Percentiles rank a stretch among this genome's conserved stretches.
Evolutionary conservation across 441 rosid species (phyloP).

Genomic region (Codiaeum variegatum): DNA sequence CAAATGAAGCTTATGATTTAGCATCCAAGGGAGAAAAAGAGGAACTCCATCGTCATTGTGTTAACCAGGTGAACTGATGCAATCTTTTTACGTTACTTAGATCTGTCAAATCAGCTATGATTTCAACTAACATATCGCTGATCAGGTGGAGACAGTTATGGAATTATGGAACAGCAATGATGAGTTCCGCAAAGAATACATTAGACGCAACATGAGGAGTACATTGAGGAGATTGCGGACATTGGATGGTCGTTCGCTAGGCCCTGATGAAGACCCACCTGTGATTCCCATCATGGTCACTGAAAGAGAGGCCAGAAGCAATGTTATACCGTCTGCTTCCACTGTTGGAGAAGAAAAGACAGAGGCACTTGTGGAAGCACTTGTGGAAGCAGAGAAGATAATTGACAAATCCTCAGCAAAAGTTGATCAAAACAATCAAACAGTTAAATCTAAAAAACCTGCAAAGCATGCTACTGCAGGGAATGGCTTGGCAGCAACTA

Average conservation of each 20-base stretch:
- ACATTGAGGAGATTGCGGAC: conserved; percentile 72
- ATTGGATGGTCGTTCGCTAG: conserved; percentile 79
- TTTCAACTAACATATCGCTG: conserved; percentile 23
- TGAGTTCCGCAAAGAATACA: conserved; percentile 65
- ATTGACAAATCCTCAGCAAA: conserved; percentile 21
- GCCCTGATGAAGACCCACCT: conserved; percentile 72
- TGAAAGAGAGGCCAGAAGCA: conserved; percentile 40
- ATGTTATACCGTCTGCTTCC: conserved; percentile 26
- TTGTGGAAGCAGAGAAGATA: conserved; percentile 1
- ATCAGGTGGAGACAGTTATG: conserved; percentile 71
- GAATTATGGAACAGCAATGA: conserved; percentile 57
- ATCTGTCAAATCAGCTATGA: background rate
- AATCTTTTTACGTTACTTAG: conserved; percentile 6
- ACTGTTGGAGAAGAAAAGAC: conserved; percentile 25
- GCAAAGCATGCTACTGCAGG: conserved; percentile 34
- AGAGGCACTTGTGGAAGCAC: conserved; percentile 15
- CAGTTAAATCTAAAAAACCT: conserved; percentile 35
- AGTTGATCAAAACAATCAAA: conserved; percentile 40
- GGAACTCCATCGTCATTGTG: conserved; percentile 54
- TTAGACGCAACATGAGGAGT: conserved; percentile 52
- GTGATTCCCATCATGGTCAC: conserved; percentile 33
- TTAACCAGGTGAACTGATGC: conserved; percentile 51
- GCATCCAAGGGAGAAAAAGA: conserved; percentile 51
- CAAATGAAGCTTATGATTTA: conserved; percentile 52
- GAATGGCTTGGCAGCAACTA: conserved; percentile 25